Conservation (phyloP, 2,329 filamentous ascomycete genomes). For the Tolypocladium ophioglossoides region DNA sequence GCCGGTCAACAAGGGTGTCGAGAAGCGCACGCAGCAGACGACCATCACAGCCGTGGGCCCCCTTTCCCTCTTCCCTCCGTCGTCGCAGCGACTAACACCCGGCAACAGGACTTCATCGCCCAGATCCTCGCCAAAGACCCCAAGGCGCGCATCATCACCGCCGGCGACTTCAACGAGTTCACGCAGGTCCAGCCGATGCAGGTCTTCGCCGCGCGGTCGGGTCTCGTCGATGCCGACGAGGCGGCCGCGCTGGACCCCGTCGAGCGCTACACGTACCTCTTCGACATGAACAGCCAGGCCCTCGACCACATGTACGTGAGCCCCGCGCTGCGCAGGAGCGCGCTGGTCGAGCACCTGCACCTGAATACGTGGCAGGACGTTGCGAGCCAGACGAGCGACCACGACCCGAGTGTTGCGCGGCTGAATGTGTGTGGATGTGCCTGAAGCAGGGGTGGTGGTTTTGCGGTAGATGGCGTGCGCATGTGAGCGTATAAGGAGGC, state of each 20-base stretch:
- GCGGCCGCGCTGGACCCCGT: constrained; percentile 36
- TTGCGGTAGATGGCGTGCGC: neutral
- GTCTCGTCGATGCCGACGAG: constrained; percentile 52
- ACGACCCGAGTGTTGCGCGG: constrained; percentile 56
- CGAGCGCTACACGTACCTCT: constrained; percentile 63
- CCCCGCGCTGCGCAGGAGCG: constrained; percentile 31
- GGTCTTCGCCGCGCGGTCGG: constrained; percentile 40
- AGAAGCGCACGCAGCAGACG: constrained; percentile 44
- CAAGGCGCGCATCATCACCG: constrained; percentile 45
- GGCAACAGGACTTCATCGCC: constrained; percentile 38
- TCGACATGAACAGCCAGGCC: constrained; percentile 58
- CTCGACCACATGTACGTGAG: constrained; percentile 63
- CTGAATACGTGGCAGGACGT: constrained; percentile 57
- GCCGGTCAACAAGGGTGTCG: constrained; percentile 54
- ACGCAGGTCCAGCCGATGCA: constrained; percentile 48
- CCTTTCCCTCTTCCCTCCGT: constrained; percentile 6
- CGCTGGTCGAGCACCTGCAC: constrained; percentile 56
- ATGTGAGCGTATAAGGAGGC: neutral
- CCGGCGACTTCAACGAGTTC: constrained; percentile 68
- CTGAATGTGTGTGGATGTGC: constrained; percentile 45
- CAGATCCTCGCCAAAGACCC: constrained; percentile 46
- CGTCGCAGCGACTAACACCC: neutral
- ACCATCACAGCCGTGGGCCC: constrained; percentile 42
- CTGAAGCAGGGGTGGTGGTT: neutral
- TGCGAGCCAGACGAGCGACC: constrained; percentile 50